These are phyloP conservation scores for Nectriaceae sp. DNA, from an alignment of 2,329 filamentous ascomycete genomes.

Conservation along the genomic window DNA sequence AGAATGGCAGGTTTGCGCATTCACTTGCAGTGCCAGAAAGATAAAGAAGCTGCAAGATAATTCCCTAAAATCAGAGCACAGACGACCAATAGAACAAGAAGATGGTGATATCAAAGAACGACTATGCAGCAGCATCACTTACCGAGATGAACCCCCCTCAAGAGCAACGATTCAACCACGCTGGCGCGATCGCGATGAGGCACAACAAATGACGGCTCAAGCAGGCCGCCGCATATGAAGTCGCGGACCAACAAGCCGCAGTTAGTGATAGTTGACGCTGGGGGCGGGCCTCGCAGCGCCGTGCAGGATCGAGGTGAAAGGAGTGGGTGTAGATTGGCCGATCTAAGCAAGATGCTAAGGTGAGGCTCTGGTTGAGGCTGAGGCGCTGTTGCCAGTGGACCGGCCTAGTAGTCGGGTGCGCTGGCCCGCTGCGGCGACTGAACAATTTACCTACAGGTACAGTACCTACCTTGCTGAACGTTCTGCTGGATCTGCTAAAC, in stretches of 20 bases:
- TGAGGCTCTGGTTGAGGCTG: conserved; percentile 9
- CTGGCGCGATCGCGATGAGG: conserved; percentile 9
- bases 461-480: too few relatives aligned
- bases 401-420: neutral
- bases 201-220: neutral
- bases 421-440: neutral
- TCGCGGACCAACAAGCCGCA: neutral
- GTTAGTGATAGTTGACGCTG: neutral
- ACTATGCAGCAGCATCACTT: conserved; percentile 1
- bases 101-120: neutral
- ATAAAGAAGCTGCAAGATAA: neutral
- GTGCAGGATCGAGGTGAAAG: conserved; percentile 5
- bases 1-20: too few relatives aligned
- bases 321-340: conserved; percentile 9
- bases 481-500: too few relatives aligned
- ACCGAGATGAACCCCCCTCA: conserved; percentile 3
- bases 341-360: conserved; percentile 15
- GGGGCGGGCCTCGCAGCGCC: conserved; percentile 1
- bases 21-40: too few relatives aligned
- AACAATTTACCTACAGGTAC: too few relatives aligned
- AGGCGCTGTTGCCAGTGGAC: neutral
- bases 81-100: neutral
- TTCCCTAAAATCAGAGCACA: neutral
- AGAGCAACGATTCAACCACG: conserved; percentile 1
- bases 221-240: conserved; percentile 2